Percentiles rank a stretch among this genome's conserved stretches.
Evolutionary conservation across 176 grass and related monocot genomes (phyloP).

Genomic region (Paspalum notatum): DNA sequence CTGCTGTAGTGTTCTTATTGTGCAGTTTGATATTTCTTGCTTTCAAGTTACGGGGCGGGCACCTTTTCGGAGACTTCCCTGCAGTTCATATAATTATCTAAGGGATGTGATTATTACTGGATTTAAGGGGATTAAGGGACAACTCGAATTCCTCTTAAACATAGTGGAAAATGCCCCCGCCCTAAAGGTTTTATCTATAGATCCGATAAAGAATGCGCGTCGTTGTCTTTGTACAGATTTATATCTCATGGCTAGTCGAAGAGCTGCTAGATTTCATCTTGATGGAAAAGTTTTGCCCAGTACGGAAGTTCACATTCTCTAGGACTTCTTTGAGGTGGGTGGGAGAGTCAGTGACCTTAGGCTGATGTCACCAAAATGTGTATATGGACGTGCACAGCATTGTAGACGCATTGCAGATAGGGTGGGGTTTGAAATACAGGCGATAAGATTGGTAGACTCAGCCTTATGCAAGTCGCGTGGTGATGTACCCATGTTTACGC

Average conservation of each 20-base stretch:
- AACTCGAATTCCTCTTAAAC: too few species aligned
- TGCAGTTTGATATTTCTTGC: neutral
- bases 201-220: neutral
- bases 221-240: neutral
- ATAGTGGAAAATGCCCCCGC: neutral
- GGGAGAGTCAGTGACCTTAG: too few species aligned
- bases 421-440: too few species aligned
- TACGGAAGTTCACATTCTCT: neutral
- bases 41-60: neutral
- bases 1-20: too few species aligned
- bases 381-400: too few species aligned
- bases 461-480: too few species aligned
- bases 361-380: too few species aligned
- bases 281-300: neutral
- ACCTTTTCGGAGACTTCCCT: neutral
- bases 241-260: neutral
- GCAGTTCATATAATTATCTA: neutral
- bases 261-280: neutral
- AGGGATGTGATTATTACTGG: neutral
- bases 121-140: neutral
- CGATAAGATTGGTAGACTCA: too few species aligned
- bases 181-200: neutral
- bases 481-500: too few species aligned
- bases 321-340: too few species aligned
- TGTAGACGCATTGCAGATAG: too few species aligned